phyloP scores from a whole-genome alignment of 2,329 filamentous ascomycete species.

The Botrytis byssoidea region DNA sequence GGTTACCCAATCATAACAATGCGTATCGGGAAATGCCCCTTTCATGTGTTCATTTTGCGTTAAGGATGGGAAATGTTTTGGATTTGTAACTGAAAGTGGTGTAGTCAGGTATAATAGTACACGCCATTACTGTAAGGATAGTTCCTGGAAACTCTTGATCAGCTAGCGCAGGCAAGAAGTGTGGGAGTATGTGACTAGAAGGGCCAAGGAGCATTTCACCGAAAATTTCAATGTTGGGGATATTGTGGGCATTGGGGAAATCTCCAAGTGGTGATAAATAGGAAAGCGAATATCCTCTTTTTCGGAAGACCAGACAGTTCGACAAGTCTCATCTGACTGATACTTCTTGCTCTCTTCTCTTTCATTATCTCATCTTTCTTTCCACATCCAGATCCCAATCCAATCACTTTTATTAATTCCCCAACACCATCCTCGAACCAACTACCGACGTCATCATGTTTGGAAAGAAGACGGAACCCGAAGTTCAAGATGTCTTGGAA shows the following conservation, averaged over 20 bases:
- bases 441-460: neutral
- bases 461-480: conserved; percentile 4
- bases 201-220: neutral
- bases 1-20: neutral
- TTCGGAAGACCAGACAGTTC: neutral
- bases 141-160: neutral
- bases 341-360: neutral
- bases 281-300: neutral
- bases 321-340: neutral
- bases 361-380: neutral
- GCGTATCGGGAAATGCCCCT: neutral
- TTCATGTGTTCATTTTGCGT: neutral
- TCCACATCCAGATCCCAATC: neutral
- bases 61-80: neutral
- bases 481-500: neutral
- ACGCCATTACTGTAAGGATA: neutral
- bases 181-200: neutral
- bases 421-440: neutral
- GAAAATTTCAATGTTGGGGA: neutral
- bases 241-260: neutral
- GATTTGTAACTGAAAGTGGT: neutral
- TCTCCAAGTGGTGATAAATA: conserved; percentile 14
- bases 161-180: neutral
- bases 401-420: neutral
- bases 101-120: neutral